Evolutionary conservation across 2,329 filamentous ascomycete genomes (phyloP).

Genomic region (Aspergillus nomiae): DNA sequence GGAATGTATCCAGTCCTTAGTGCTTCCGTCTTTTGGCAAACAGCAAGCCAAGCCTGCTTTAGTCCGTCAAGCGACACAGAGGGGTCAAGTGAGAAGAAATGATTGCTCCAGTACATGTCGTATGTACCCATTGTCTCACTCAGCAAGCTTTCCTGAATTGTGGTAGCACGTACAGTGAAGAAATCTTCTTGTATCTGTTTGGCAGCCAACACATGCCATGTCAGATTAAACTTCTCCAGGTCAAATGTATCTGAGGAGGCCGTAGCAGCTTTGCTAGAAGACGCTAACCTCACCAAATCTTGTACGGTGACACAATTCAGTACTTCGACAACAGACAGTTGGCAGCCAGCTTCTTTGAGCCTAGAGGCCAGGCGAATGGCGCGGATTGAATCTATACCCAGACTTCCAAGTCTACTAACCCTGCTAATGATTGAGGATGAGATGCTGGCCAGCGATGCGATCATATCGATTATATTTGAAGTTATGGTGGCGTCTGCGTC

Average conservation of each 20-base stretch:
- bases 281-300: slow-evolving; percentile 25
- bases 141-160: slow-evolving; percentile 42
- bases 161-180: slow-evolving; percentile 32
- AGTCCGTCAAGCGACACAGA: slow-evolving; percentile 31
- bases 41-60: slow-evolving; percentile 35
- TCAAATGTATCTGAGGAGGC: slow-evolving; percentile 14
- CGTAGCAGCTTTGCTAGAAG: background rate
- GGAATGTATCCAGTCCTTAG: slow-evolving; percentile 42
- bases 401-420: slow-evolving; percentile 25
- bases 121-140: slow-evolving; percentile 42
- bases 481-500: slow-evolving; percentile 1
- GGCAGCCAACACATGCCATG: slow-evolving; percentile 21
- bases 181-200: slow-evolving; percentile 22
- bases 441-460: slow-evolving; percentile 27
- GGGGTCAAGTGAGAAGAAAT: slow-evolving; percentile 35
- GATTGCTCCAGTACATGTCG: slow-evolving; percentile 44
- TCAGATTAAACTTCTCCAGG: slow-evolving; percentile 24
- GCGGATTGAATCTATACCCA: slow-evolving; percentile 37
- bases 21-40: slow-evolving; percentile 34
- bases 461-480: slow-evolving; percentile 21
- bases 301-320: slow-evolving; percentile 31
- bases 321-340: slow-evolving; percentile 32
- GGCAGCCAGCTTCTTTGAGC: slow-evolving; percentile 26
- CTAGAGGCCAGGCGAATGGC: slow-evolving; percentile 31
- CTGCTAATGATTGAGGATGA: slow-evolving; percentile 22